phyloP scores from a whole-genome alignment of 352 stramenopile species.

The Phytopythium delawarense region DNA sequence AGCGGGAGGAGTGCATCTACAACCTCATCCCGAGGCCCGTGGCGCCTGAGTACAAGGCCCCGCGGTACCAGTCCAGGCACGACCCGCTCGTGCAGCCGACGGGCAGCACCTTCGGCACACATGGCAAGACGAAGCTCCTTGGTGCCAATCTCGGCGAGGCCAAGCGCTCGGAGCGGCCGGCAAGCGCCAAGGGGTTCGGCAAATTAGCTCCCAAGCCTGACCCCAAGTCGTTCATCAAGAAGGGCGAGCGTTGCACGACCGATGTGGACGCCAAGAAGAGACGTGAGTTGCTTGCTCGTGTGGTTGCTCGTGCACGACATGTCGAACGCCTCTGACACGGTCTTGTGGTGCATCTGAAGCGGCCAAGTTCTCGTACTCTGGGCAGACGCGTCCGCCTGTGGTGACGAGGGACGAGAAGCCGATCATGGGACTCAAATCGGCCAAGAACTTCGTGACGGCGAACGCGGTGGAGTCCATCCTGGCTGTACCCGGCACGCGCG shows the following conservation, averaged over 20 bases:
- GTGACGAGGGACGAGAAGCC: conserved; percentile 87
- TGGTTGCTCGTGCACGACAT: conserved; percentile 10
- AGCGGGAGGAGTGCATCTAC: conserved; percentile 89
- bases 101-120: conserved; percentile 84
- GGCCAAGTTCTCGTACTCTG: conserved; percentile 66
- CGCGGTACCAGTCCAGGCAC: conserved; percentile 87
- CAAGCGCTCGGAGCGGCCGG: conserved; percentile 32
- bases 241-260: conserved; percentile 51
- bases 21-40: conserved; percentile 86
- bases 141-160: conserved; percentile 61
- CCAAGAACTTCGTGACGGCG: conserved; percentile 92
- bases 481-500: conserved; percentile 57
- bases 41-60: conserved; percentile 64
- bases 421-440: conserved; percentile 89
- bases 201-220: conserved; percentile 56
- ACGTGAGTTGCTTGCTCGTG: conserved; percentile 32
- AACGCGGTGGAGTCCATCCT: conserved; percentile 94
- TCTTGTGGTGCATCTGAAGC: conserved; percentile 21
- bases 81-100: conserved; percentile 80
- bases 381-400: conserved; percentile 58
- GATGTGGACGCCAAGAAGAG: conserved; percentile 45
- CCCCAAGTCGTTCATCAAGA: conserved; percentile 68
- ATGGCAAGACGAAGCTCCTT: conserved; percentile 64
- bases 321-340: neutral
- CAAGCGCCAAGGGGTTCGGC: conserved; percentile 63